Evolutionary conservation across 345 rosid genomes (phyloP), one percentile per base, ranked within the genome.

Genomic region (Salix purpurea): DNA sequence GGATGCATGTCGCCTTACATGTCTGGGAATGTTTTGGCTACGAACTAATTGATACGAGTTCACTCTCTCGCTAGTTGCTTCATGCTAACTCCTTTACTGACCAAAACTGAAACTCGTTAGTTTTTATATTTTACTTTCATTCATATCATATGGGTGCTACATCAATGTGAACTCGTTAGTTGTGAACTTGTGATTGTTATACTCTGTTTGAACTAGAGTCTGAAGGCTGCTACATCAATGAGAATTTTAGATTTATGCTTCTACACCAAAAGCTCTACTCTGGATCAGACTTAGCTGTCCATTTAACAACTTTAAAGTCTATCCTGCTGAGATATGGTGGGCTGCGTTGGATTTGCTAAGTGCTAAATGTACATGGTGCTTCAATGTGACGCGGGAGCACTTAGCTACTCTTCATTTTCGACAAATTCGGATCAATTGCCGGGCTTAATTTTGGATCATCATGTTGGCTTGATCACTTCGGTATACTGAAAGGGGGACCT

Each of bases 1-100:
- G 97, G 93, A 82, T 93, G 89, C 83, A 80, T 87, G 76, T 92
- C 97, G 39, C 98, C 97, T 0, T 96, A 90, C 80, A 73, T 92
- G 80, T 84, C 98, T 76, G 11, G 91, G 15, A 86, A 87, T 80
- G 92, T 90, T 74, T 79, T 88, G 83, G 75, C 93, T 70, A 76
- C 89, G 44, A 82, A 85, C 83, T 91, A 87, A 76, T 72, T 28
- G 77, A 60, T 73, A 34, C 5, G 15, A 64, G 56, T 65, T 21
- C 44, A 13, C 62, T 76, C 52, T 26, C 67, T 15, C 70, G 18
- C 26, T 13, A 65, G 7, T 67, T 52, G 24, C 69, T 37, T 70
- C 50, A 5, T n/a, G 39, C 75, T 1, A 15, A 52, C 58, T 48
- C 39, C 28, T 54, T 50, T 2, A 69, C 5, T 26, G 72, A 40